Evolutionary conservation across 1,284 basidiomycete species (phyloP).

Genomic region (Malassezia restricta): DNA sequence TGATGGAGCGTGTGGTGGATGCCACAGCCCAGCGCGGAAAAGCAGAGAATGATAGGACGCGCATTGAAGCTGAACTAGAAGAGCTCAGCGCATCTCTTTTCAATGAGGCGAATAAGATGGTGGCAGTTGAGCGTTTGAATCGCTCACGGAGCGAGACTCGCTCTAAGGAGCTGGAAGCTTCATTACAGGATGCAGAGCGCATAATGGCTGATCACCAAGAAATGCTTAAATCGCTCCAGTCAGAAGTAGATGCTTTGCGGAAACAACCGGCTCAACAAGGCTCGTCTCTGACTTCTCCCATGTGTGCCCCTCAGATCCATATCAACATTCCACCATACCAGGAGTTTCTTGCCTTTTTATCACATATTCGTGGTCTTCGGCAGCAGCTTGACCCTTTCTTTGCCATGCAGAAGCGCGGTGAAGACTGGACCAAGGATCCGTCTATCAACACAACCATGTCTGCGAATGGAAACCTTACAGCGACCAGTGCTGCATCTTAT

Average conservation of each 20-base stretch:
- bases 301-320: slow-evolving; percentile 27
- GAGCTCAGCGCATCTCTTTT: slow-evolving; percentile 68
- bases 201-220: slow-evolving; percentile 42
- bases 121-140: slow-evolving; percentile 72
- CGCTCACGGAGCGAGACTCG: slow-evolving; percentile 68
- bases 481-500: background rate
- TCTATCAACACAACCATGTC: background rate
- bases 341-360: slow-evolving; percentile 72
- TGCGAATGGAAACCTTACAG: slow-evolving; percentile 3
- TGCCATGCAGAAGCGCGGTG: slow-evolving; percentile 19
- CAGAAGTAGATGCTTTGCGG: slow-evolving; percentile 58
- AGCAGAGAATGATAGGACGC: slow-evolving; percentile 61
- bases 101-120: slow-evolving; percentile 49
- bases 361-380: slow-evolving; percentile 65
- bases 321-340: slow-evolving; percentile 57
- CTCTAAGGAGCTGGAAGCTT: slow-evolving; percentile 64
- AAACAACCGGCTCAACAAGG: slow-evolving; percentile 15
- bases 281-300: slow-evolving; percentile 15
- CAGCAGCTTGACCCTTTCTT: slow-evolving; percentile 33
- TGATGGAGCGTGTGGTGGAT: slow-evolving; percentile 87
- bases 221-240: slow-evolving; percentile 65
- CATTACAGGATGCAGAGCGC: slow-evolving; percentile 71
- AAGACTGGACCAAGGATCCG: slow-evolving; percentile 7
- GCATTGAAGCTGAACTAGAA: slow-evolving; percentile 55
- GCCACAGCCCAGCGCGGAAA: slow-evolving; percentile 81